A percentile compares a stretch with the other conserved stretches of the same genome.
phyloP scores from a whole-genome alignment of 140 eudicot species.

The Anethum foeniculum region DNA sequence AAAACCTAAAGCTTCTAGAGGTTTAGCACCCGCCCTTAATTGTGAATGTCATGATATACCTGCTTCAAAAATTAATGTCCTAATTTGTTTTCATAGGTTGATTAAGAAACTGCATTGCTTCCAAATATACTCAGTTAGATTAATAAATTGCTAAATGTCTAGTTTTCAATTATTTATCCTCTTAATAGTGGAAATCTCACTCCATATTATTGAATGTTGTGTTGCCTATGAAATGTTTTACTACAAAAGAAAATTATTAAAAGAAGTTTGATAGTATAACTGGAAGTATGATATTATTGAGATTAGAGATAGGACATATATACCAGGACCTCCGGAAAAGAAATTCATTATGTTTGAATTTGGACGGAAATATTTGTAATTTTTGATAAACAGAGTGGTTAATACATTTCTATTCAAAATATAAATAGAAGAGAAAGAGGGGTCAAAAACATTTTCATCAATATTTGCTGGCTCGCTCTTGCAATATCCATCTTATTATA shows the following conservation, averaged over 20 bases:
- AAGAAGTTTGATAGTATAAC: neutral
- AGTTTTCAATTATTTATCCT: neutral
- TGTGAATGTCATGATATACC: neutral
- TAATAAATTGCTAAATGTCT: neutral
- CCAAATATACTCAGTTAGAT: neutral
- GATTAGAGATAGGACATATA: neutral
- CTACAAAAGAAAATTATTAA: neutral
- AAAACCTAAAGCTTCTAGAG: neutral
- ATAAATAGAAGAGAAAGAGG: neutral
- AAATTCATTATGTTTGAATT: neutral
- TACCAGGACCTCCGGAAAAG: neutral
- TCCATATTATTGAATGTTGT: neutral
- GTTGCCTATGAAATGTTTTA: neutral
- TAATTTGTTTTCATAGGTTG: neutral
- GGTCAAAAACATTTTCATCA: neutral
- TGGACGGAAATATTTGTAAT: neutral
- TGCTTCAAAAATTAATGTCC: neutral
- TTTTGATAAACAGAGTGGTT: neutral
- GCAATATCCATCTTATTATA: neutral
- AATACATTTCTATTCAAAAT: neutral
- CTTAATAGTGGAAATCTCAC: neutral
- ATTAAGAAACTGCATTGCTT: neutral
- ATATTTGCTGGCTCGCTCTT: neutral
- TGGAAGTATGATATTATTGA: neutral
- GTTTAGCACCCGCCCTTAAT: neutral